Evolutionary conservation across 2,329 filamentous ascomycete genomes (phyloP).

Genomic region (Epichloe uncinata): DNA sequence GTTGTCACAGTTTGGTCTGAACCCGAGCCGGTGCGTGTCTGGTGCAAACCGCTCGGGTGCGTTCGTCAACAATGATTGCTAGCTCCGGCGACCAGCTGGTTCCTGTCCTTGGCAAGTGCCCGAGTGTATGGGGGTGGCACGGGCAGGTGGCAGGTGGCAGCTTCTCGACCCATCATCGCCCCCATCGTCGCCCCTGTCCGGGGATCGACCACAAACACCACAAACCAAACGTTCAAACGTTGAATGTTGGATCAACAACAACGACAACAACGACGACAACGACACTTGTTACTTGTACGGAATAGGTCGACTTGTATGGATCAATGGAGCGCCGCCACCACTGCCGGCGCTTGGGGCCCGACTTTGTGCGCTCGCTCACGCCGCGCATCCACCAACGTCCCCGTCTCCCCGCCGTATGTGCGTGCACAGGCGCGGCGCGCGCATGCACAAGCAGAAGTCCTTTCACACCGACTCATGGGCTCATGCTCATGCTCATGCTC

Average conservation of each 20-base stretch:
- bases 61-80: no score
- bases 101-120: no score
- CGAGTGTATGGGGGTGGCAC: no score
- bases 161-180: not conserved
- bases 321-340: conserved; percentile 1
- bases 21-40: no score
- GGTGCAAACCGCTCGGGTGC: not conserved
- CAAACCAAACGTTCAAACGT: not conserved
- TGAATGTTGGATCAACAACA: no score
- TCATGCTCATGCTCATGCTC: not conserved
- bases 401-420: not conserved
- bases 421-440: not conserved
- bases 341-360: not conserved
- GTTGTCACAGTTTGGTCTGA: no score
- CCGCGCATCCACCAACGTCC: not conserved
- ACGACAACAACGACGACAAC: no score
- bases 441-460: not conserved
- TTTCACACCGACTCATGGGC: conserved; percentile 1
- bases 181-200: not conserved
- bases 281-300: no score
- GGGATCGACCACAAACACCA: not conserved
- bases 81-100: no score
- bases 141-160: no score
- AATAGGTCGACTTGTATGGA: not conserved
- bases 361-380: conserved; percentile 4